Evolutionary conservation across 1,139 yeast genomes (phyloP), one percentile per base, ranked within the genome.

Genomic region (Blastobotrys ciferrii): DNA sequence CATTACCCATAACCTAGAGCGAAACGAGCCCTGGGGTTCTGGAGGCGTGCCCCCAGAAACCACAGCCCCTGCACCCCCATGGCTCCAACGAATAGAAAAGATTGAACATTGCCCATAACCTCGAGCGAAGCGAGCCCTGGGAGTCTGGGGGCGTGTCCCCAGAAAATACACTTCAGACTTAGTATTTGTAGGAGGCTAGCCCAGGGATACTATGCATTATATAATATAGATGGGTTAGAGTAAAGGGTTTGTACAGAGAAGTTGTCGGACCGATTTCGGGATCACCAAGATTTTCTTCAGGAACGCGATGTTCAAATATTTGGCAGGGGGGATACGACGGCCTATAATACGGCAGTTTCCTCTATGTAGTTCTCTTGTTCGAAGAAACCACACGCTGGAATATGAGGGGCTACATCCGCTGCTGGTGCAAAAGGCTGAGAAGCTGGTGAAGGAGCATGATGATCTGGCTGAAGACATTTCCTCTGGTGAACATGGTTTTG

Each of bases 381-480:
- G 38, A 33, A 4, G 13, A 5, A 33, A 33, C 17, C 38, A 33
- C 38, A 33, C 38, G 20, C 18, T 28, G 14, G 40, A 32, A n/a
- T 49, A 45, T 40, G 31, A 33, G 5, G 47, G 52, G 19, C 47
- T 59, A 17, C 63, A 59, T 42, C 63, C 63, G 4, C 49, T 59
- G 32, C 46, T 59, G 19, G 46, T 52, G 37, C 69, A 79, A 58
- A 73, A 87, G 60, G 94, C 94, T 0, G 75, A 76, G 41, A 56
- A 66, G 4, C 70, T 86, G 63, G 64, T 70, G 15, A 51, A 59
- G 2, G 91, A 87, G 58, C 74, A 80, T 50, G 58, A 63, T 7
- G 63, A 58, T 0, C 66, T 87, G 1, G 47, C 51, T 3, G 59
- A 67, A 6, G 69, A 73, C 49, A 69, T 84, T 52, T 59, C 70